Conservation (phyloP, 495 filamentous ascomycete species). For the Penicillium soppii region DNA sequence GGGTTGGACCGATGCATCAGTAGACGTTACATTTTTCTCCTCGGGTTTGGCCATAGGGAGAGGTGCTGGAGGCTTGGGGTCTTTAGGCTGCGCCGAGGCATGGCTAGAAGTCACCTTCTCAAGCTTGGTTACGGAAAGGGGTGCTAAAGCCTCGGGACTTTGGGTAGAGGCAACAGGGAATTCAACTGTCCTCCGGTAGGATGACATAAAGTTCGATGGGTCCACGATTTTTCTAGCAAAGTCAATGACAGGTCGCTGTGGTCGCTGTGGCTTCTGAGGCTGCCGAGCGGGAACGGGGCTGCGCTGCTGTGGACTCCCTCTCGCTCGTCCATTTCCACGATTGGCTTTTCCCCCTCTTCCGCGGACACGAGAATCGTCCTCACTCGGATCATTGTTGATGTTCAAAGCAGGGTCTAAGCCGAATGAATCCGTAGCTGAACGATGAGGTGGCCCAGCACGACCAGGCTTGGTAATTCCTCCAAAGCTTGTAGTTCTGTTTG, state of each 20-base stretch:
- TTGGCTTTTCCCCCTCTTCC: not conserved
- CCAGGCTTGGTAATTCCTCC: not conserved
- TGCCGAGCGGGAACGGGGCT: not conserved
- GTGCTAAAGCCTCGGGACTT: too few relatives aligned
- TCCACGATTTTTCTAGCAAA: not conserved
- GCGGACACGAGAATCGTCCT: not conserved
- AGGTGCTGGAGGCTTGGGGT: too few relatives aligned
- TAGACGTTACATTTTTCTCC: too few relatives aligned
- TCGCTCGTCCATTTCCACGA: not conserved
- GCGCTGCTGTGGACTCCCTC: not conserved
- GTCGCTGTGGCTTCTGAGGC: not conserved
- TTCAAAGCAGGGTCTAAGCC: conserved; percentile 26
- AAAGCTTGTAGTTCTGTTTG: not conserved
- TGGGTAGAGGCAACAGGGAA: too few relatives aligned
- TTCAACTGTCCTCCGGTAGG: too few relatives aligned
- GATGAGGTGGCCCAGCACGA: not conserved
- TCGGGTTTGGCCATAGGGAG: too few relatives aligned
- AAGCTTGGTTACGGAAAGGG: too few relatives aligned
- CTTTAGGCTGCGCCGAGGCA: too few relatives aligned
- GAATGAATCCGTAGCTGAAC: not conserved
- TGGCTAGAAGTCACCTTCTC: too few relatives aligned
- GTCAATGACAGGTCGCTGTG: not conserved
- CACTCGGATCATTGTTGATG: conserved; percentile 9
- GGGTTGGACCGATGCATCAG: not conserved
- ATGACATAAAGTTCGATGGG: not conserved